These are phyloP conservation scores for Phaffia tasmanica DNA, from an alignment of 768 basidiomycete genomes.

Conservation along the genomic window DNA sequence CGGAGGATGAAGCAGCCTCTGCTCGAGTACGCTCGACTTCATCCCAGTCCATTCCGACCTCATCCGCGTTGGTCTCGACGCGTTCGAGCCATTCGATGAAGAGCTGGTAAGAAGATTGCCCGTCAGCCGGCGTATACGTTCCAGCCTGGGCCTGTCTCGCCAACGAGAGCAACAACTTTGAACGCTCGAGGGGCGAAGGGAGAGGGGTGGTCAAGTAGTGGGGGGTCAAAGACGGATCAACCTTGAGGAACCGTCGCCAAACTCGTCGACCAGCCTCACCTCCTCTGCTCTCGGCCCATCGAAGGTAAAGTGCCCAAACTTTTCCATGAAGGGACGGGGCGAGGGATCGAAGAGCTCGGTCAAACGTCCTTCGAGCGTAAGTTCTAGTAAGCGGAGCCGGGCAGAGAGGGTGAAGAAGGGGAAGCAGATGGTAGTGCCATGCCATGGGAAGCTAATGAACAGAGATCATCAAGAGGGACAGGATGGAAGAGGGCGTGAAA, in stretches of 20 bases:
- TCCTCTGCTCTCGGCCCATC: constrained; percentile 78
- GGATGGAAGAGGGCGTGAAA: constrained; percentile 1
- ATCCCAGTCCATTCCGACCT: constrained; percentile 76
- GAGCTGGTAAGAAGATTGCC: constrained; percentile 89
- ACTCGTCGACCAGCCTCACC: constrained; percentile 48
- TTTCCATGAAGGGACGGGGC: constrained; percentile 84
- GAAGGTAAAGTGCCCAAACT: constrained; percentile 83
- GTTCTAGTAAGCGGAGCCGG: constrained; percentile 72
- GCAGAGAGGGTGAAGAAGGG: constrained; percentile 80
- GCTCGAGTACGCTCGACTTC: constrained; percentile 47
- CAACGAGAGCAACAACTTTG: constrained; percentile 73
- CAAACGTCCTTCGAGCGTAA: constrained; percentile 86
- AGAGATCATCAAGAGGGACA: neutral
- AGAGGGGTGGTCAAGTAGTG: constrained; percentile 45
- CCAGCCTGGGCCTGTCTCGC: constrained; percentile 74
- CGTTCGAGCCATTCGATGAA: constrained; percentile 86
- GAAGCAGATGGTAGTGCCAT: constrained; percentile 85
- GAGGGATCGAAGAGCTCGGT: constrained; percentile 83
- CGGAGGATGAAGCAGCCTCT: neutral
- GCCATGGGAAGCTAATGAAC: constrained; percentile 65
- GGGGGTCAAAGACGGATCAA: constrained; percentile 40
- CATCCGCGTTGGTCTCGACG: constrained; percentile 78
- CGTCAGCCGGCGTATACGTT: constrained; percentile 74
- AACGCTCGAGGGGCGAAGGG: constrained; percentile 79
- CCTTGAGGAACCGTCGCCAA: constrained; percentile 75